Conservation (phyloP, 1,139 yeast species). For the Ashbya aceris region DNA sequence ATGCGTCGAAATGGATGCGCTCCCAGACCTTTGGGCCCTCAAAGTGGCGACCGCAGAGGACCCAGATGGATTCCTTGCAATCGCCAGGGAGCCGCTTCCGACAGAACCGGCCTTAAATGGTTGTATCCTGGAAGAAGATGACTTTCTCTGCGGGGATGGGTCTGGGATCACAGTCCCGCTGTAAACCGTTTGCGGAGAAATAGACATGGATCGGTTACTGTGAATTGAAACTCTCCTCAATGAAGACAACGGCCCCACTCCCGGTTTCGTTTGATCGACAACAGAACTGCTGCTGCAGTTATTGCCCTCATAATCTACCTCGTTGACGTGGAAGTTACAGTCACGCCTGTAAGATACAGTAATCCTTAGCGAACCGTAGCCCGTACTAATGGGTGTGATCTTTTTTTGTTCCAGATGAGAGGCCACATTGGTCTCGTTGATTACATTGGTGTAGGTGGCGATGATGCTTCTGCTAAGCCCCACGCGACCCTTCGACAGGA, state of each 20-base stretch:
- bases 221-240: slow-evolving; percentile 11
- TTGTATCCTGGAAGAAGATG: slow-evolving; percentile 33
- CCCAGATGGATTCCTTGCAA: slow-evolving; percentile 32
- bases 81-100: slow-evolving; percentile 36
- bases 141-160: slow-evolving; percentile 17
- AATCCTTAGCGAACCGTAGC: slow-evolving; percentile 61
- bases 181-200: slow-evolving; percentile 22
- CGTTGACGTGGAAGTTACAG: slow-evolving; percentile 56
- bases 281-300: slow-evolving; percentile 1
- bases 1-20: slow-evolving; percentile 20
- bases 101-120: slow-evolving; percentile 58
- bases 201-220: slow-evolving; percentile 18
- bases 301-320: slow-evolving; percentile 26
- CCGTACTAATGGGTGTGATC: slow-evolving; percentile 63
- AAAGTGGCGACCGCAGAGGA: slow-evolving; percentile 32
- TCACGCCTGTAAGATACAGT: slow-evolving; percentile 75
- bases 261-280: slow-evolving; percentile 6
- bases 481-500: slow-evolving; percentile 71
- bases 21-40: slow-evolving; percentile 29
- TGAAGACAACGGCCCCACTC: slow-evolving; percentile 4
- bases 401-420: slow-evolving; percentile 51
- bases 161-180: slow-evolving; percentile 15
- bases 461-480: slow-evolving; percentile 68
- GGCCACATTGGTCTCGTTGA: slow-evolving; percentile 32
- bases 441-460: slow-evolving; percentile 34